phyloP scores from a whole-genome alignment of 73 alveolate species.

The Tetrahymena thermophila region DNA sequence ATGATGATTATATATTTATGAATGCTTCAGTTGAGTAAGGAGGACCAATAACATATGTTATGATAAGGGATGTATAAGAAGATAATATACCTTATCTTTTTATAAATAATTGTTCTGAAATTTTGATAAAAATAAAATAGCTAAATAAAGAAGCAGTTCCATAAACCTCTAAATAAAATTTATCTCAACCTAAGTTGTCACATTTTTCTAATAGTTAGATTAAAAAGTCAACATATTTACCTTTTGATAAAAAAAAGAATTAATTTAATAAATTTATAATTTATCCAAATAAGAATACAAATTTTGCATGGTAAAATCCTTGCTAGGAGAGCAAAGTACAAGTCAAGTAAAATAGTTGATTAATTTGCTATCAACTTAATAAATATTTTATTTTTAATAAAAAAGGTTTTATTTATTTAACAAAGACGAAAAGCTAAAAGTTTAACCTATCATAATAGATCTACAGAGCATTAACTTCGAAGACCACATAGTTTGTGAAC shows the following conservation, averaged over 20 bases:
- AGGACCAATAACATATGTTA: background rate
- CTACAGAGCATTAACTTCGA: background rate
- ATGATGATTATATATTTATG: background rate
- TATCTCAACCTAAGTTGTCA: background rate
- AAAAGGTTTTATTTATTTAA: background rate
- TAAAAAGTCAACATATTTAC: background rate
- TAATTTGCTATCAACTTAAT: background rate
- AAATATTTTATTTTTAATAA: background rate
- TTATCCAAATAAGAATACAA: background rate
- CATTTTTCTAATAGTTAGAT: background rate
- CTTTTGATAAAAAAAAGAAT: background rate
- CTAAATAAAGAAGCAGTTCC: background rate
- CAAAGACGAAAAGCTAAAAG: background rate
- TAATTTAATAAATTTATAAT: background rate
- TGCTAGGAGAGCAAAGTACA: background rate
- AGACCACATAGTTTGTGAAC: background rate
- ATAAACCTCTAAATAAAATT: background rate
- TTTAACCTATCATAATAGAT: background rate
- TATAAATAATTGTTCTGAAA: background rate
- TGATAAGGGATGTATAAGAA: background rate
- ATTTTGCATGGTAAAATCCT: background rate
- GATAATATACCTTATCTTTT: background rate
- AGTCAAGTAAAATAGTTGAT: background rate
- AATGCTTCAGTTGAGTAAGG: background rate
- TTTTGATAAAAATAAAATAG: background rate